Evolutionary conservation across 805 yeast species (phyloP).

Genomic region (Candida nemodendra): DNA sequence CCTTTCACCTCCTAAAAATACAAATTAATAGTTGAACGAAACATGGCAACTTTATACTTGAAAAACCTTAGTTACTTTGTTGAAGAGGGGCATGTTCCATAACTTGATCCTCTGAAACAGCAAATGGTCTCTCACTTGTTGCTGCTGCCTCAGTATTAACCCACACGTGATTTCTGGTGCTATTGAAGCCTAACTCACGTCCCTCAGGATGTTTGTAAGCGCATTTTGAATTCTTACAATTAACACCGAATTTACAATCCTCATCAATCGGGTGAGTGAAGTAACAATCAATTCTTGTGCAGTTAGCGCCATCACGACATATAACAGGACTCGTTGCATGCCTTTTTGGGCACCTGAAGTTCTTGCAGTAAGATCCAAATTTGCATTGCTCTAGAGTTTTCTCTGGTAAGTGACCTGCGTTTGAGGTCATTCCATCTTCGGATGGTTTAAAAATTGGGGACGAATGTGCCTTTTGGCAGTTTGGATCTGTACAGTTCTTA

Average conservation of each 20-base stretch:
- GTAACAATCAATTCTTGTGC: conserved; percentile 77
- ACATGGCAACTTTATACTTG: too few relatives aligned
- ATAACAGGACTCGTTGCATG: conserved; percentile 73
- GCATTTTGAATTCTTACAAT: conserved; percentile 73
- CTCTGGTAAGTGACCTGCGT: conserved; percentile 31
- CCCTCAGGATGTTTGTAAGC: conserved; percentile 80
- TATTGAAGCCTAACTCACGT: conserved; percentile 39
- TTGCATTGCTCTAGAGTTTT: conserved; percentile 78
- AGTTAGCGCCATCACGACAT: conserved; percentile 80
- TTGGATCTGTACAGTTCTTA: conserved; percentile 56
- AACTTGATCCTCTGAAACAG: conserved; percentile 71
- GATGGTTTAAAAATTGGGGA: conserved; percentile 54
- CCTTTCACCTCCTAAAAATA: conserved; percentile 2
- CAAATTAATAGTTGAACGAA: background rate
- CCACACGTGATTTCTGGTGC: conserved; percentile 33
- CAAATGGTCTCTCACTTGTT: conserved; percentile 67
- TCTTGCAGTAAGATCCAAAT: conserved; percentile 73
- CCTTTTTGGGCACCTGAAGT: conserved; percentile 75
- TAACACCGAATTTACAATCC: conserved; percentile 75
- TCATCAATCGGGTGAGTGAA: conserved; percentile 81
- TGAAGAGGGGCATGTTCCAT: conserved; percentile 65
- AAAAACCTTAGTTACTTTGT: conserved; percentile 22
- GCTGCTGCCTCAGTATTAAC: conserved; percentile 25
- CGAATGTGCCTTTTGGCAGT: conserved; percentile 78
- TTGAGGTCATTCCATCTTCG: conserved; percentile 18